phyloP scores from a whole-genome alignment of 768 basidiomycete genomes.

The Tylopilus balloui region DNA sequence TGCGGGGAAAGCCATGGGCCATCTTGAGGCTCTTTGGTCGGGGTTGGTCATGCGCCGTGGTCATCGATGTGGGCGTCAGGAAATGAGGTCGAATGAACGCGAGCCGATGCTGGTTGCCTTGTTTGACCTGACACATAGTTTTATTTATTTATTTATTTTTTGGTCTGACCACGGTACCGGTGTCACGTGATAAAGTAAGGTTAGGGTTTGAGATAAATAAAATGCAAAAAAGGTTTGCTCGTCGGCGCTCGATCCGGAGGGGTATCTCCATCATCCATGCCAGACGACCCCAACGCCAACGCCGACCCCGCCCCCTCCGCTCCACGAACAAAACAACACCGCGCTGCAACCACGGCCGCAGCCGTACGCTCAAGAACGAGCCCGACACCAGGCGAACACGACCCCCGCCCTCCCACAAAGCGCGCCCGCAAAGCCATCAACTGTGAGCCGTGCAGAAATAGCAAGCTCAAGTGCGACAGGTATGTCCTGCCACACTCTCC shows the following conservation, averaged over 20 bases:
- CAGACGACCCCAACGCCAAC: constrained; percentile 27
- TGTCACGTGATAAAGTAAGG: constrained; percentile 16
- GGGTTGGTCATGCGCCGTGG: constrained; percentile 12
- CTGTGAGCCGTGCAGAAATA: constrained; percentile 83
- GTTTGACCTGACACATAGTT: background rate
- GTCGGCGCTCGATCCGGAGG: constrained; percentile 26
- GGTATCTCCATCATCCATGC: constrained; percentile 28
- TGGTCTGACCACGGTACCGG: constrained; percentile 18
- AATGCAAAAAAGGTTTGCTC: background rate
- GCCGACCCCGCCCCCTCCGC: constrained; percentile 13
- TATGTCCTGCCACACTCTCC: constrained; percentile 21
- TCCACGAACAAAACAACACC: constrained; percentile 19
- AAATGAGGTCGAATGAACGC: background rate
- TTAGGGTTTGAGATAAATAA: constrained; percentile 29
- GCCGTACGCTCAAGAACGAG: constrained; percentile 46
- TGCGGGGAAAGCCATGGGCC: background rate
- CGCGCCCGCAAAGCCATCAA: constrained; percentile 85
- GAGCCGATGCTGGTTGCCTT: too few relatives aligned
- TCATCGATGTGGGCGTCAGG: constrained; percentile 1
- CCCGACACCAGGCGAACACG: constrained; percentile 49
- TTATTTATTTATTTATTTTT: background rate
- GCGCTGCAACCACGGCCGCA: constrained; percentile 19
- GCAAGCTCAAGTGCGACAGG: constrained; percentile 89
- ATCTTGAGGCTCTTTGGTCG: background rate
- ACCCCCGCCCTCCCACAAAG: constrained; percentile 69